These are phyloP conservation scores for Rhexocercosporidium sp. DNA, from an alignment of 2,329 filamentous ascomycete species.

Conservation along the genomic window DNA sequence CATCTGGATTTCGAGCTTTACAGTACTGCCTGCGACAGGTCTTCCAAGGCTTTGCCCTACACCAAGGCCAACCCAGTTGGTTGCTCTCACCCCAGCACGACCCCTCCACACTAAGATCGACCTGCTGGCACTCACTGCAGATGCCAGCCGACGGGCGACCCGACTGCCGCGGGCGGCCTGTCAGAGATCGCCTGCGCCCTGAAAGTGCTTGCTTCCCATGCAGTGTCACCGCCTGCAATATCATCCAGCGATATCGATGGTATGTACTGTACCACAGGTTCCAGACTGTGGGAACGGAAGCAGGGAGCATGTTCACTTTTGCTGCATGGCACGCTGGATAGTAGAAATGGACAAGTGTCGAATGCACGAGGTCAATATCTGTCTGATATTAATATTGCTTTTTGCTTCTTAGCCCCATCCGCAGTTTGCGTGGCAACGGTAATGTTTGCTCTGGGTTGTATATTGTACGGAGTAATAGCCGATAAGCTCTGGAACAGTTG, in stretches of 20 bases:
- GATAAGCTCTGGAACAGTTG: background rate
- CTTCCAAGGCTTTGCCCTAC: background rate
- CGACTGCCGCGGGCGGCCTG: conserved; percentile 26
- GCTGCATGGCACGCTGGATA: conserved; percentile 25
- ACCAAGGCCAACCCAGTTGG: background rate
- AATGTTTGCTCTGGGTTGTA: background rate
- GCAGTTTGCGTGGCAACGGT: background rate
- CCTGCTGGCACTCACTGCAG: conserved; percentile 4
- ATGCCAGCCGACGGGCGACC: conserved; percentile 16
- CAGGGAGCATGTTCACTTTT: conserved; percentile 13
- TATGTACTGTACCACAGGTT: conserved; percentile 11
- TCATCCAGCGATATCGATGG: background rate
- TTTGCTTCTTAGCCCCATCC: background rate
- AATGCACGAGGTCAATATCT: background rate
- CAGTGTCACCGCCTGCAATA: conserved; percentile 14
- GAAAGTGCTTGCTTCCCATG: conserved; percentile 12
- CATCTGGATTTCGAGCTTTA: background rate
- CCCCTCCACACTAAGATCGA: background rate
- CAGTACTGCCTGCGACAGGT: background rate
- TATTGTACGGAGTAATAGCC: background rate
- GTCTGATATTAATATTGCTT: background rate
- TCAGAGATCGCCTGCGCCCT: conserved; percentile 13
- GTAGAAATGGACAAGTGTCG: conserved; percentile 3
- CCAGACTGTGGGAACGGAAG: background rate
- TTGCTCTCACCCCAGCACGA: background rate